Evolutionary conservation across 2,329 filamentous ascomycete genomes (phyloP), one percentile per base, ranked within the genome.

Genomic region (Aspergillus novoparasiticus): DNA sequence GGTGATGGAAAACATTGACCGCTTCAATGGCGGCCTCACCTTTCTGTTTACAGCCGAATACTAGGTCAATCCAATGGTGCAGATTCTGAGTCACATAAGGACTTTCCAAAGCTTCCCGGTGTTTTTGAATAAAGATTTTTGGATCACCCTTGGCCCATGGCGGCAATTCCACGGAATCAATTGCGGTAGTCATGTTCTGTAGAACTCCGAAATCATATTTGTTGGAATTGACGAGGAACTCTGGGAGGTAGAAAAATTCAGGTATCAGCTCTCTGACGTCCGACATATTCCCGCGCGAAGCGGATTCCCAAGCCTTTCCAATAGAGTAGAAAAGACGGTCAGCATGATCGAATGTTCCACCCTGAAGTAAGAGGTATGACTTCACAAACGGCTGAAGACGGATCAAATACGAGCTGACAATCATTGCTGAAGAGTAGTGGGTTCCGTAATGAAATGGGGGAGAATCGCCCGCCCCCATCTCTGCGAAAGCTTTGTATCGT

Each of bases 341-440:
- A 1, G 95, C 93, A 73, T 99, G 94, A 74, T 99, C 95, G 73
- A 98, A 99, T 45, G 87, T 92, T 6, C 94, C 94, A n/a, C 95
- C 95, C 77, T 99, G 95, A 1, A 99, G 86, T 10, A 98, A 83
- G 23, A 98, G 87, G 73, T 96, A 98, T 0, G 95, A 97, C 70
- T 98, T 93, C 28, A 97, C 94, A 75, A 98, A 99, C 0, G 95
- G 95, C 57, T 97, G 94, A 19, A 99, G 84, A 21, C 95, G 90
- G 71, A 99, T 97, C 46, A 99, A 85, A 72, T 97, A 99, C 0
- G 94, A 97, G 14, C 93, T 93, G 8, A 99, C 95, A 63, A 97
- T 97, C 95, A 98, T 99, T 9, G 95, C 95, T 2, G 95, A 98
- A 1, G 95, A 98, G 77, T 99, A 99, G 76, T 99, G 96, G 0